Percentiles rank a stretch among this genome's conserved stretches.
These are phyloP conservation scores for Rosa multiflora DNA, from an alignment of 306 rosid species.

Conservation along the genomic window DNA sequence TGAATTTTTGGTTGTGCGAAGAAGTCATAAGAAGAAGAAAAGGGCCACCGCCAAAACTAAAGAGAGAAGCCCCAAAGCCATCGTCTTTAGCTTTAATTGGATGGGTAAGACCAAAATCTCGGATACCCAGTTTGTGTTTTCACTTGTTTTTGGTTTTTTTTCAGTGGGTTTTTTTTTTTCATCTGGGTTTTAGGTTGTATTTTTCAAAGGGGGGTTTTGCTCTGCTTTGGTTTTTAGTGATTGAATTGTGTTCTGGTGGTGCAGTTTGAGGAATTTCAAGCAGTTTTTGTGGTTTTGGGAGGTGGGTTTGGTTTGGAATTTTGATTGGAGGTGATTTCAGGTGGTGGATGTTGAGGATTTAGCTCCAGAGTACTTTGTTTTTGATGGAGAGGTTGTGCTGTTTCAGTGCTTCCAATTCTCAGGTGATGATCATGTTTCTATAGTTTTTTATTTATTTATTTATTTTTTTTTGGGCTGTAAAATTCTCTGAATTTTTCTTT, in stretches of 20 bases:
- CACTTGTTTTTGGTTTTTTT: constrained; percentile 21
- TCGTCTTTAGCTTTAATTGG: constrained; percentile 34
- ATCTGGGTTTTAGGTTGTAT: constrained; percentile 4
- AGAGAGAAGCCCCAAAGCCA: constrained; percentile 8
- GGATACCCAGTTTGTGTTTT: constrained; percentile 29
- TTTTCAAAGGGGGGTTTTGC: no score
- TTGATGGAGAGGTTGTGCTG: constrained; percentile 77
- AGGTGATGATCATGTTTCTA: constrained; percentile 43
- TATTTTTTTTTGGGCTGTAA: neutral
- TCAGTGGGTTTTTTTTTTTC: constrained; percentile 17
- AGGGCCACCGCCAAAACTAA: constrained; percentile 24
- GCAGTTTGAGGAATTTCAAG: constrained; percentile 34
- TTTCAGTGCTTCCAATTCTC: constrained; percentile 62
- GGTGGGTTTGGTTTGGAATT: constrained; percentile 47
- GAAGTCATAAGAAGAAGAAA: constrained; percentile 28
- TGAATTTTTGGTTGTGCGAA: constrained; percentile 23
- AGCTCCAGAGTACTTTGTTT: constrained; percentile 28
- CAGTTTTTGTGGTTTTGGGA: constrained; percentile 21
- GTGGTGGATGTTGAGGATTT: constrained; percentile 48
- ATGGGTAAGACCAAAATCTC: constrained; percentile 41
- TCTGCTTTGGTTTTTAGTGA: constrained; percentile 13
- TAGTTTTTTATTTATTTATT: neutral
- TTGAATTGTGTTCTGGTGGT: constrained; percentile 32
- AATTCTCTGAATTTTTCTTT: constrained; percentile 3
- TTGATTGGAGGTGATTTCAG: constrained; percentile 37